phyloP scores from a whole-genome alignment of 306 rosid species.

The Geum urbanum region DNA sequence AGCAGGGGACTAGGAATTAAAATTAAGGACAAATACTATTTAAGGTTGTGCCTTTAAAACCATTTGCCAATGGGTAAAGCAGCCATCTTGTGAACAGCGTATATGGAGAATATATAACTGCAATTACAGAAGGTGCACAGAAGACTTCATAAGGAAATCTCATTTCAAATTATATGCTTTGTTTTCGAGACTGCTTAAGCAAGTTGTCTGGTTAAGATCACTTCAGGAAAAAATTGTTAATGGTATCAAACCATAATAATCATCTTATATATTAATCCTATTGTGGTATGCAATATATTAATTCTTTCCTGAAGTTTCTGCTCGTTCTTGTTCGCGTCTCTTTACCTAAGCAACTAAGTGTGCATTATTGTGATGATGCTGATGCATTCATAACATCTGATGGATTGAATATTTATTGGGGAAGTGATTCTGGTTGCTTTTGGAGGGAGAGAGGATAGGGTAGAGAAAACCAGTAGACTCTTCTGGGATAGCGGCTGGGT shows the following conservation, averaged over 20 bases:
- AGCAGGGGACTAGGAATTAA: background rate
- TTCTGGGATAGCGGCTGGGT: background rate
- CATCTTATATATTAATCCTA: background rate
- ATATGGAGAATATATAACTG: background rate
- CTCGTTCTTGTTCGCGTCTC: background rate
- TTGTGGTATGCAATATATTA: background rate
- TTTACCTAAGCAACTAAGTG: background rate
- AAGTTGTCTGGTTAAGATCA: background rate
- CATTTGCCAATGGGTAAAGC: background rate
- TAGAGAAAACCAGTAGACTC: background rate
- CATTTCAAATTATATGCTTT: background rate
- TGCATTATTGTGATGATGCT: background rate
- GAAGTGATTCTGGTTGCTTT: background rate
- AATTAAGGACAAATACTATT: background rate
- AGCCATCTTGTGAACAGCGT: too few relatives aligned
- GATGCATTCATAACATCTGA: background rate
- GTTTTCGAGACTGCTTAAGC: background rate
- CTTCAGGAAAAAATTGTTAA: too few relatives aligned
- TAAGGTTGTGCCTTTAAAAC: background rate
- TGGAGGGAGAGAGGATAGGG: background rate
- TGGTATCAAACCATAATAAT: background rate
- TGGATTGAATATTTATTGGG: too few relatives aligned
- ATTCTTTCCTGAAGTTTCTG: background rate
- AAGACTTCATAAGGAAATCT: background rate
- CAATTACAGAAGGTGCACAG: background rate